Percentiles rank a stretch among this genome's conserved stretches.
Evolutionary conservation across 2,329 filamentous ascomycete species (phyloP).

Genomic region (Albophoma yamanashiensis): DNA sequence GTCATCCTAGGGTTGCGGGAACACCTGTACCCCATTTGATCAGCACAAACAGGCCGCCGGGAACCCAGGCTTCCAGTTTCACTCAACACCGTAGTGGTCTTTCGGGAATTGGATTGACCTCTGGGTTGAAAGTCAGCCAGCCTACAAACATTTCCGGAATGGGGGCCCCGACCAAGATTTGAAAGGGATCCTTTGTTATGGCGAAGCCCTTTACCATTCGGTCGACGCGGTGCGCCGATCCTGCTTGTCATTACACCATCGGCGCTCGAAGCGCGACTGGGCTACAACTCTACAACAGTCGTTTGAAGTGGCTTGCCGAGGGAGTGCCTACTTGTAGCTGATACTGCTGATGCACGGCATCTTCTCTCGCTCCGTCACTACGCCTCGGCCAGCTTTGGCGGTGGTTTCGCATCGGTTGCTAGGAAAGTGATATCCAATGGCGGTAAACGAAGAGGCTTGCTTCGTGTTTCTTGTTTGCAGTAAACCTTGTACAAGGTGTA

Average conservation of each 20-base stretch:
- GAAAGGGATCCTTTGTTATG: slow-evolving; percentile 1
- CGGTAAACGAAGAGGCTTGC: not conserved
- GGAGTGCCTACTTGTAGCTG: not conserved
- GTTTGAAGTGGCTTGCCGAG: not conserved
- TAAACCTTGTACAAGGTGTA: not conserved
- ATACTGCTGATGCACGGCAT: not conserved
- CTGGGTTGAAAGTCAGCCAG: slow-evolving; percentile 19
- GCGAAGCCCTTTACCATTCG: not conserved
- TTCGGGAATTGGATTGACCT: slow-evolving; percentile 16
- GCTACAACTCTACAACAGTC: not conserved
- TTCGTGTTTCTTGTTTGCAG: not conserved
- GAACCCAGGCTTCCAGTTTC: slow-evolving; percentile 8
- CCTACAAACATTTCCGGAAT: slow-evolving; percentile 9
- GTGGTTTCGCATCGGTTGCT: not conserved
- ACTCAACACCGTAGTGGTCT: slow-evolving; percentile 10
- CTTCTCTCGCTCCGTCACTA: not conserved
- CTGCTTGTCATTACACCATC: not conserved
- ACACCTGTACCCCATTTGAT: slow-evolving; percentile 5
- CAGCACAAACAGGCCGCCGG: slow-evolving; percentile 2
- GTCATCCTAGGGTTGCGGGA: slow-evolving; percentile 2
- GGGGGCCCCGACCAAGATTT: slow-evolving; percentile 5
- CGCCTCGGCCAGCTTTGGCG: not conserved
- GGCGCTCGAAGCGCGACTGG: not conserved
- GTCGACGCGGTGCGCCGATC: not conserved
- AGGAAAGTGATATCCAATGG: not conserved